These are phyloP conservation scores for Lophium mytilinum DNA, from an alignment of 495 filamentous ascomycete species.

Conservation along the genomic window DNA sequence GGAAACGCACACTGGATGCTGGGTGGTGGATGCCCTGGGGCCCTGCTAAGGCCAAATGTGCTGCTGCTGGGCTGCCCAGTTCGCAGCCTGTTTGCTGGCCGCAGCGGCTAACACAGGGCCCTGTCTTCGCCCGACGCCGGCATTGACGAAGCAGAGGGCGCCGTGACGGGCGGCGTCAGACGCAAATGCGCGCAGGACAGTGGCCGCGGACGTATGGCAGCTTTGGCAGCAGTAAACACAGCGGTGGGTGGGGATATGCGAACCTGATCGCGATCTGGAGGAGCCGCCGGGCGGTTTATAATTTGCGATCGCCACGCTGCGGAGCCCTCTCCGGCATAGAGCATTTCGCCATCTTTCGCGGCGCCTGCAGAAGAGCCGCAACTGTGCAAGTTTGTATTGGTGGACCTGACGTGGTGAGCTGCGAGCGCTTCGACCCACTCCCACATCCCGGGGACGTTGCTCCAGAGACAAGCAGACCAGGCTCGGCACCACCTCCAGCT, in stretches of 20 bases:
- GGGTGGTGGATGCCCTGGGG: background rate
- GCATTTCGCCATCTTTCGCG: background rate
- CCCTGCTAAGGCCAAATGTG: background rate
- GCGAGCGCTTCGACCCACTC: conserved; percentile 15
- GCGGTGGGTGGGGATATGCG: background rate
- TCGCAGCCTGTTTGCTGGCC: background rate
- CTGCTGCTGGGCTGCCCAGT: conserved; percentile 3
- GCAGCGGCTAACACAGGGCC: background rate
- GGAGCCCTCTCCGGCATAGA: background rate
- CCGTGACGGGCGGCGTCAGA: conserved; percentile 23
- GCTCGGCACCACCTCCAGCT: conserved; percentile 18
- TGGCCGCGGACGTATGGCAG: too few relatives aligned
- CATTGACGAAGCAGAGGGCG: conserved; percentile 15
- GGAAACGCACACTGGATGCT: background rate
- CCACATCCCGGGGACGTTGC: conserved; percentile 15
- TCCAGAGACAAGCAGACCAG: conserved; percentile 10
- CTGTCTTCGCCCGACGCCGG: background rate
- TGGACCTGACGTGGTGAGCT: background rate
- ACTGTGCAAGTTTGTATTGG: conserved; percentile 7
- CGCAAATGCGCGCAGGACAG: background rate
- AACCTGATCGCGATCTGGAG: background rate
- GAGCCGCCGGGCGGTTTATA: background rate
- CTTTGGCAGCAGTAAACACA: too few relatives aligned
- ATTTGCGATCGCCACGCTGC: background rate
- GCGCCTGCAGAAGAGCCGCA: conserved; percentile 20